Conservation (phyloP, 331 rosid species). For the Acacia pycnantha region DNA sequence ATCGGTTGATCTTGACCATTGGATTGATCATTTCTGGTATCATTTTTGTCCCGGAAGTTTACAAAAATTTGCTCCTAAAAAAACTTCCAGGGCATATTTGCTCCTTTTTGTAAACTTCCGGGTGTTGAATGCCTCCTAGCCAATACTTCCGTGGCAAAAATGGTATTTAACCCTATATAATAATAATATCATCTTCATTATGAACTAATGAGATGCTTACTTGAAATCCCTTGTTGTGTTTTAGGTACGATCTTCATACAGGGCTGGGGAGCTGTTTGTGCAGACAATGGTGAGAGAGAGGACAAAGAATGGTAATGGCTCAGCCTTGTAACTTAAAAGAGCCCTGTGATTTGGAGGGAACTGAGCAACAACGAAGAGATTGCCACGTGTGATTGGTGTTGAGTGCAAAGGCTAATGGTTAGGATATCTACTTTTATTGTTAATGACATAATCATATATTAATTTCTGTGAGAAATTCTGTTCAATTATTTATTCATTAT, state of each 20-base stretch:
- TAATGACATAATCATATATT: background rate
- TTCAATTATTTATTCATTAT: background rate
- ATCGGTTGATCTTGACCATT: too few relatives aligned
- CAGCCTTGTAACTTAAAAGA: slow-evolving; percentile 6
- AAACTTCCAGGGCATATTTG: too few relatives aligned
- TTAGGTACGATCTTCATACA: slow-evolving; percentile 90
- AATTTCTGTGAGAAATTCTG: background rate
- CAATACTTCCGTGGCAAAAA: too few relatives aligned
- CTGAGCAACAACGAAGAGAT: slow-evolving; percentile 19
- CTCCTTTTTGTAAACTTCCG: too few relatives aligned
- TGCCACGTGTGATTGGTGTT: slow-evolving; percentile 7
- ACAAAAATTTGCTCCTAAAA: too few relatives aligned
- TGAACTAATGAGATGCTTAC: background rate
- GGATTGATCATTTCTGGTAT: too few relatives aligned
- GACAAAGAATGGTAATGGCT: slow-evolving; percentile 31
- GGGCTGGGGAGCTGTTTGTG: slow-evolving; percentile 96
- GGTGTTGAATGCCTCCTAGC: too few relatives aligned
- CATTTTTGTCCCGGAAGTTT: too few relatives aligned
- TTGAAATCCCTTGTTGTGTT: background rate
- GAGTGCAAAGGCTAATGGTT: slow-evolving; percentile 21
- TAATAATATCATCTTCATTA: background rate
- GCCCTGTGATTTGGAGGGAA: slow-evolving; percentile 9
- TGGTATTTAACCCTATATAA: too few relatives aligned
- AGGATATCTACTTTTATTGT: slow-evolving; percentile 4
- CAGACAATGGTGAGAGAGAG: slow-evolving; percentile 74